Conservation (phyloP, 2,329 filamentous ascomycete genomes). For the Aureobasidium musti region DNA sequence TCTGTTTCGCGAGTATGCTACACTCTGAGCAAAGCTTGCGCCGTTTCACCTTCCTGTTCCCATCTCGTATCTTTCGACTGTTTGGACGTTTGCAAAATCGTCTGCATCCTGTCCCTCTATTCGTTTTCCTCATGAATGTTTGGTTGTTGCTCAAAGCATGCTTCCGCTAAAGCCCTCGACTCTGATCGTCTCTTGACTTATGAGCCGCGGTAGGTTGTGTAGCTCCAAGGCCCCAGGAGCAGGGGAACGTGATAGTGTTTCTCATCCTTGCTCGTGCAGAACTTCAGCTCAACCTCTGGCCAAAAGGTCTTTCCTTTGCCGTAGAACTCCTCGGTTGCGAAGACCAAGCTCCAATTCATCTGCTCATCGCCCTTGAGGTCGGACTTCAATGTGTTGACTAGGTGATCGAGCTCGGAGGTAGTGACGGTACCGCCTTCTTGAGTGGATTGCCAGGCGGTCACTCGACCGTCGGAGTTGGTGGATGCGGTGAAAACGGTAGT, state of each 20-base stretch:
- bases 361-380: conserved; percentile 42
- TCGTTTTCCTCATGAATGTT: background rate
- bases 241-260: conserved; percentile 81
- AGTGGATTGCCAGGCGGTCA: conserved; percentile 65
- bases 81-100: background rate
- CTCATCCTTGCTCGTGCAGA: conserved; percentile 48
- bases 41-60: background rate
- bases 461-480: conserved; percentile 75
- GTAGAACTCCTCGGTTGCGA: conserved; percentile 73
- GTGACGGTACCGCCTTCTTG: conserved; percentile 34
- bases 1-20: background rate
- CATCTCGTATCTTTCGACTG: background rate
- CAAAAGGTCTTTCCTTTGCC: conserved; percentile 61
- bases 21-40: background rate
- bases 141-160: background rate
- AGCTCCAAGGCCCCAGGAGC: conserved; percentile 75
- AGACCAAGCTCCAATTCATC: conserved; percentile 68
- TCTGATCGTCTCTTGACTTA: conserved; percentile 45
- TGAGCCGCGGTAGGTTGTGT: conserved; percentile 78
- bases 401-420: conserved; percentile 45
- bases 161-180: background rate
- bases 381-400: conserved; percentile 43
- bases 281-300: conserved; percentile 58
- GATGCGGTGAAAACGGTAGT: conserved; percentile 59
- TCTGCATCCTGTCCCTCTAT: background rate